A percentile compares a stretch with the other conserved stretches of the same genome.
These are phyloP conservation scores for Trichoderma atrobrunneum DNA, from an alignment of 2,329 filamentous ascomycete species.

Conservation along the genomic window DNA sequence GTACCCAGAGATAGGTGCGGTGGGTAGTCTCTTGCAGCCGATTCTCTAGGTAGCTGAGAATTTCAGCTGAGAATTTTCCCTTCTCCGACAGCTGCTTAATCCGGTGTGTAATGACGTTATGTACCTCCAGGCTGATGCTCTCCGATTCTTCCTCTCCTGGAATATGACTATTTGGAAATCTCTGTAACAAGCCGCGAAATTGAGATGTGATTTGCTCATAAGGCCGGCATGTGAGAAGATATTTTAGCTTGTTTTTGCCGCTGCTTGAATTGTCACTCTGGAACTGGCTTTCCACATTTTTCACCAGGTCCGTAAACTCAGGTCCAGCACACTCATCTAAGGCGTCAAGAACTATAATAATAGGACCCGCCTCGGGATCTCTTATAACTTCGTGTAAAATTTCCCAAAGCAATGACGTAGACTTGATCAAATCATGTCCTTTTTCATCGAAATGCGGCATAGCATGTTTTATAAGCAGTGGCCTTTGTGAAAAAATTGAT, in stretches of 20 bases:
- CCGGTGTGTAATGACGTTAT: background rate
- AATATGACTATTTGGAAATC: background rate
- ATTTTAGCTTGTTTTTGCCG: background rate
- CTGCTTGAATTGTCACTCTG: accelerated
- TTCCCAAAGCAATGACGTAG: accelerated
- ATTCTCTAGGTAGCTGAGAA: background rate
- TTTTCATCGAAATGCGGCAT: accelerated
- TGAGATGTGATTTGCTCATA: background rate
- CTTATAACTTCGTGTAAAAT: background rate
- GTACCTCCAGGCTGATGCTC: background rate
- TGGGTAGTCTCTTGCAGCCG: background rate
- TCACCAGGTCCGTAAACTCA: background rate
- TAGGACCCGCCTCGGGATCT: background rate
- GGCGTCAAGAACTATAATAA: background rate
- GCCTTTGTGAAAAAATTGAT: background rate
- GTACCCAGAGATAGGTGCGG: background rate
- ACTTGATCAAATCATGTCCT: accelerated
- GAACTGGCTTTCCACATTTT: background rate
- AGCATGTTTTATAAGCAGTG: accelerated
- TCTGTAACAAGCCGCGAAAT: background rate
- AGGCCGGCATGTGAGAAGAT: background rate
- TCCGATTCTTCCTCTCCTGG: background rate
- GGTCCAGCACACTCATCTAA: background rate
- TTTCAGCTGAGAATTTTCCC: accelerated
- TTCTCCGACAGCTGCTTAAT: background rate